phyloP scores from a whole-genome alignment of 495 filamentous ascomycete species.

The Xylaria scruposa region DNA sequence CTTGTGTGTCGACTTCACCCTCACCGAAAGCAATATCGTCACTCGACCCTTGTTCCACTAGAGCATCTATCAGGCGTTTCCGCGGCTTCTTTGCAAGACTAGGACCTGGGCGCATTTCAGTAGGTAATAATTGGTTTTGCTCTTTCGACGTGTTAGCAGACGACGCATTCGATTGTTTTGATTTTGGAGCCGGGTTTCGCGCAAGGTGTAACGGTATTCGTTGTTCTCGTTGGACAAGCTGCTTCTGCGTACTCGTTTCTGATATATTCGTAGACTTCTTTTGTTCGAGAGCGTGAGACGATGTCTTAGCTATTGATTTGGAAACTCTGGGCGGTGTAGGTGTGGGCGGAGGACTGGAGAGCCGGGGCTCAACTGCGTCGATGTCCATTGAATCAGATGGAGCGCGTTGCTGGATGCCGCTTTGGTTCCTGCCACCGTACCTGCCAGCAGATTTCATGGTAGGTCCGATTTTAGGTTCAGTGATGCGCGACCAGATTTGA shows the following conservation, averaged over 20 bases:
- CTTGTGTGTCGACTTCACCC: slow-evolving; percentile 20
- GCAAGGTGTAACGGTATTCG: slow-evolving; percentile 47
- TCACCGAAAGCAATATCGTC: slow-evolving; percentile 28
- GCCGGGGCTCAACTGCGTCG: slow-evolving; percentile 25
- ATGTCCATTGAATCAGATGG: slow-evolving; percentile 30
- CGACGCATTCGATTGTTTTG: background rate
- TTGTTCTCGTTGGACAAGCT: slow-evolving; percentile 30
- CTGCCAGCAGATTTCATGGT: background rate
- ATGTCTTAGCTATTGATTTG: slow-evolving; percentile 19
- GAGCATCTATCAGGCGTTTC: slow-evolving; percentile 61
- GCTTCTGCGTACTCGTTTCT: slow-evolving; percentile 32
- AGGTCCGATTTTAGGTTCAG: slow-evolving; percentile 21
- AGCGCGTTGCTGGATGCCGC: slow-evolving; percentile 7
- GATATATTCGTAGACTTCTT: background rate
- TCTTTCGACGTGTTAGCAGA: slow-evolving; percentile 21
- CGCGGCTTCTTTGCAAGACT: slow-evolving; percentile 41
- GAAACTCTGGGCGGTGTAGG: slow-evolving; percentile 34
- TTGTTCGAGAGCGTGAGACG: background rate
- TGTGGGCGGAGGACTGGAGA: slow-evolving; percentile 41
- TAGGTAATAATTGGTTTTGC: background rate
- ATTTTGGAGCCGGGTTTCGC: slow-evolving; percentile 19
- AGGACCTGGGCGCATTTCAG: background rate
- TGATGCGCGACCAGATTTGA: slow-evolving; percentile 28
- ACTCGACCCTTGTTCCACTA: slow-evolving; percentile 52
- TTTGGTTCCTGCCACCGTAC: background rate